Percentiles rank a stretch among this genome's conserved stretches.
Evolutionary conservation across 371 early-diverging fungal genomes (phyloP).

Genomic region (Haplosporangium sp.): DNA sequence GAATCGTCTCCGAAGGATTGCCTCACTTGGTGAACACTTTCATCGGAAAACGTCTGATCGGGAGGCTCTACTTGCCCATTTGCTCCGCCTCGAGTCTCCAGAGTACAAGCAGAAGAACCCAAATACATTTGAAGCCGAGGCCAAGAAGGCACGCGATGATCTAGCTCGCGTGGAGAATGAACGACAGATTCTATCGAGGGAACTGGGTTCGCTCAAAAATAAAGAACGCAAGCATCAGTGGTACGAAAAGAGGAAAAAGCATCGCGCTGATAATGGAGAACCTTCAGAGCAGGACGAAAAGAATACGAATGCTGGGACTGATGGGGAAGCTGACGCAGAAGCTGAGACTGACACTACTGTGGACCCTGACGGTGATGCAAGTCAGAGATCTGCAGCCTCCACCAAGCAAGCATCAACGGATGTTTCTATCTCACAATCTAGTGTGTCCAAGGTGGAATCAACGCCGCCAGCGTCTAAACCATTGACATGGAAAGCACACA

Average conservation of each 20-base stretch:
- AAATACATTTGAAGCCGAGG: constrained; percentile 31
- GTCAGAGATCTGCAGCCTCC: constrained; percentile 13
- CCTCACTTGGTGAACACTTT: constrained; percentile 55
- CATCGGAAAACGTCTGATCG: constrained; percentile 55
- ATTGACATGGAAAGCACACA: constrained; percentile 23
- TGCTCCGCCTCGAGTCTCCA: constrained; percentile 46
- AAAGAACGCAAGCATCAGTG: constrained; percentile 76
- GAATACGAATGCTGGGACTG: constrained; percentile 25
- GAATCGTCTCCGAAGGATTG: constrained; percentile 56
- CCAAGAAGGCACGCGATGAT: constrained; percentile 32
- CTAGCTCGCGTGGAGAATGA: constrained; percentile 52
- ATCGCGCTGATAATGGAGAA: constrained; percentile 12
- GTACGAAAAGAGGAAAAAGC: constrained; percentile 68
- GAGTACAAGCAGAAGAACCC: constrained; percentile 34
- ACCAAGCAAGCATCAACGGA: not conserved
- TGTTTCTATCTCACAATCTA: not conserved
- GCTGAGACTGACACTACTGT: constrained; percentile 47
- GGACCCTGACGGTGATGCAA: constrained; percentile 50
- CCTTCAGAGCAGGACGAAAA: constrained; percentile 30
- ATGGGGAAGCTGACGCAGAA: constrained; percentile 42
- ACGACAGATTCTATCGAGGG: constrained; percentile 50
- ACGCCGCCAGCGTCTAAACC: constrained; percentile 8
- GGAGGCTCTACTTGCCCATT: constrained; percentile 36
- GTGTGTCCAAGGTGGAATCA: constrained; percentile 3
- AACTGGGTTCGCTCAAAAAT: constrained; percentile 62